Base-by-base conservation (phyloP, 2,329 filamentous ascomycete species). In the Verruconis gallopava region DNA sequence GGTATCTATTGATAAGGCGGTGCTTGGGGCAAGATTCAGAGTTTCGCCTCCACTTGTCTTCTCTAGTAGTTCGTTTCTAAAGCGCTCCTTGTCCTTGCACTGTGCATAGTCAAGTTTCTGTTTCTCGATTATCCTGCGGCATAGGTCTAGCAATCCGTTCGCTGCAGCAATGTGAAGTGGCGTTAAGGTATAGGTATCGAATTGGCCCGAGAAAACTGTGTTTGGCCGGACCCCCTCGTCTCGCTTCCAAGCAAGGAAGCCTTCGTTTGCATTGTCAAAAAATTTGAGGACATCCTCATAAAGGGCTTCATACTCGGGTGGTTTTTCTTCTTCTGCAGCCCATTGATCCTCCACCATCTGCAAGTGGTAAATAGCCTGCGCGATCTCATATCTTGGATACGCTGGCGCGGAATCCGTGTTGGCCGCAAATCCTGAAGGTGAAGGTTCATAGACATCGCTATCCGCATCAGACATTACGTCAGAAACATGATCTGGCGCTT, bases 281-380 rank as follows among this genome's bases (percentile, higher is more conserved):
- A 36, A 36, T n/a, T 19, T 11, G 6, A 36, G 33, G 18, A 36
- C 33, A 9, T 36, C 33, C 11, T 15, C 6, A 36, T 14, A 36
- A 14, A 36, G 18, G 13, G 33, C 18, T n/a, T 9, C 18, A 9
- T 36, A 6, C 33, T 36, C 15, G 12, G 33, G 6, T 15, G 12
- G 25, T 14, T 11, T 14, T 11, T 15, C 12, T n/a, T 36, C 15
- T 6, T 9, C 12, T n/a, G 11, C 6, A 9, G 33, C 9, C 38
- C 20, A 32, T 13, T 19, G 19, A n/a, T 40, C 15, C 15, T 40
- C 38, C 4, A 40, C 20, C 25, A 33, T 32, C 38, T 32, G 38
- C 4, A 40, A 22, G 33, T 40, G 38, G 17, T 40, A 40, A 6
- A 38, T 20, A 6, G 17, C 18, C 19, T 38, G 36, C 9, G 15